Percentiles rank a stretch among this genome's conserved stretches.
phyloP scores from a whole-genome alignment of 805 yeast genomes.

The Starmerella sp. region DNA sequence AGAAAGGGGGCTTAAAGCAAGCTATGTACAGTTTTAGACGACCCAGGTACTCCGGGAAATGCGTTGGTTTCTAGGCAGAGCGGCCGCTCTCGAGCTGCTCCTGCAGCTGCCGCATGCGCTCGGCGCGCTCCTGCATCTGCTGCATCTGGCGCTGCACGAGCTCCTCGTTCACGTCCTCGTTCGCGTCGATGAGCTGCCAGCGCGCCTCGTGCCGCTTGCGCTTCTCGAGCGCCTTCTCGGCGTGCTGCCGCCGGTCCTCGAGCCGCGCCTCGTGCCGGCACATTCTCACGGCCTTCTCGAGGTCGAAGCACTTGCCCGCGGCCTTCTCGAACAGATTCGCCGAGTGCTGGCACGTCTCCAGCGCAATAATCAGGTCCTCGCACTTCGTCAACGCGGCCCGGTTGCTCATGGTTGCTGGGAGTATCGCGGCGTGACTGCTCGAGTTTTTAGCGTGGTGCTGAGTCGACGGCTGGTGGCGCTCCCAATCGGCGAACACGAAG shows the following conservation, averaged over 20 bases:
- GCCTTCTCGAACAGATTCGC: conserved; percentile 53
- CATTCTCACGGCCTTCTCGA: conserved; percentile 63
- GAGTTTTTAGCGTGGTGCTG: background rate
- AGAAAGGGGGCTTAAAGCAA: background rate
- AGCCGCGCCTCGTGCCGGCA: conserved; percentile 75
- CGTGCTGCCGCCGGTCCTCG: conserved; percentile 41
- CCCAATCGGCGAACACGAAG: too few relatives aligned
- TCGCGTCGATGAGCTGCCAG: conserved; percentile 41
- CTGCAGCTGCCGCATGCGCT: background rate
- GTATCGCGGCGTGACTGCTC: background rate
- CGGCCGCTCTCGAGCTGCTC: background rate
- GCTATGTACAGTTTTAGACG: background rate
- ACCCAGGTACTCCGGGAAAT: background rate
- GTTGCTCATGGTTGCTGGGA: conserved; percentile 22
- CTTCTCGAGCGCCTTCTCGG: conserved; percentile 43
- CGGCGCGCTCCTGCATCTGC: background rate
- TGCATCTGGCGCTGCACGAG: background rate
- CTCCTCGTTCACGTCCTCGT: conserved; percentile 59
- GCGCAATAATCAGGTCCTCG: conserved; percentile 68
- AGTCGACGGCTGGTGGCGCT: background rate
- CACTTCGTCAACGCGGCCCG: conserved; percentile 39
- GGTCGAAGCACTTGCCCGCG: conserved; percentile 73
- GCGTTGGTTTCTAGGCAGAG: background rate
- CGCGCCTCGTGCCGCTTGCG: conserved; percentile 43
- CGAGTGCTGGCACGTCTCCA: conserved; percentile 75